Evolutionary conservation across 2,329 filamentous ascomycete species (phyloP).

Genomic region (Elsinoe arachidis): DNA sequence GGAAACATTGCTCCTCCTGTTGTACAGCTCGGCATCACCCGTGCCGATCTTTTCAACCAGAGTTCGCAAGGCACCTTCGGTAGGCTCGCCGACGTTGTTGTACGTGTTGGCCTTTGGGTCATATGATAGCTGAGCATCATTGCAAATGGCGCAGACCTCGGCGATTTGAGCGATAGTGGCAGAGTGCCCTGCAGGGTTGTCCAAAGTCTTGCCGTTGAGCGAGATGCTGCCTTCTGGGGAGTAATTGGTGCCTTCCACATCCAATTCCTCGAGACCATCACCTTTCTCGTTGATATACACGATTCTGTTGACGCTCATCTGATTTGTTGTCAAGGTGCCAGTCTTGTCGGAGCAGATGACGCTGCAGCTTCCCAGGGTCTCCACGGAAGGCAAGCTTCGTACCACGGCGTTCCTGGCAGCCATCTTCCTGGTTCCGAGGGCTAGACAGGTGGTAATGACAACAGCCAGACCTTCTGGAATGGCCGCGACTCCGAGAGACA

Average conservation of each 20-base stretch:
- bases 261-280: constrained; percentile 69
- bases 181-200: constrained; percentile 62
- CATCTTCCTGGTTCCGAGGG: constrained; percentile 96
- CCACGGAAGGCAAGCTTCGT: constrained; percentile 88
- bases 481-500: constrained; percentile 93
- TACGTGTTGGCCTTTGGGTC: constrained; percentile 67
- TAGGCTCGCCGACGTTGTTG: constrained; percentile 84
- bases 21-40: constrained; percentile 53
- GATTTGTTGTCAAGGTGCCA: constrained; percentile 93
- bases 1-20: constrained; percentile 39
- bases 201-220: constrained; percentile 57
- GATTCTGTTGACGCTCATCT: constrained; percentile 96
- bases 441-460: constrained; percentile 97
- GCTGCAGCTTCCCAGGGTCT: constrained; percentile 97
- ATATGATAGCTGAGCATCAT: constrained; percentile 75
- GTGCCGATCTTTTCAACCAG: constrained; percentile 93
- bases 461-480: constrained; percentile 96
- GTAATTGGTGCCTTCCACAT: constrained; percentile 89
- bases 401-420: constrained; percentile 97
- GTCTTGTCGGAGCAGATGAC: constrained; percentile 99
- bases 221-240: constrained; percentile 69
- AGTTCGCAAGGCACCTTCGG: constrained; percentile 84
- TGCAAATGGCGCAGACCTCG: constrained; percentile 67
- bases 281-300: constrained; percentile 72
- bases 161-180: constrained; percentile 71